Base-by-base conservation (phyloP, 768 basidiomycete species). In the Kwoniella europaea region DNA sequence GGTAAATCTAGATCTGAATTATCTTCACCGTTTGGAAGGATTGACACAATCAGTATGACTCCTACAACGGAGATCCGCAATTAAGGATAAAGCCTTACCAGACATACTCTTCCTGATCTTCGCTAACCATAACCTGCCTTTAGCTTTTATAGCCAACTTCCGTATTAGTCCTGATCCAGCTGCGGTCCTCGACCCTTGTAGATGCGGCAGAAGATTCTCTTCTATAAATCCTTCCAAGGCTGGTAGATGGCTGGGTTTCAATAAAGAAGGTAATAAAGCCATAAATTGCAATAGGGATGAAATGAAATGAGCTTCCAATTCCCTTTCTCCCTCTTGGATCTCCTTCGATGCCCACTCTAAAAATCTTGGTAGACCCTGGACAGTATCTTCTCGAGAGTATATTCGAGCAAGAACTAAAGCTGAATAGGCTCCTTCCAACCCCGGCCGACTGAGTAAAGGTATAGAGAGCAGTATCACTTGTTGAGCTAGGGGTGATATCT, bases 371-470 rank as follows among this genome's bases (percentile, higher is more conserved):
- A 80, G 61, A 4, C 70, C 74, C 4, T 65, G 61, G 10, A 71
- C 75, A 27, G 75, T 72, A 70, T 84, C 88, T 53, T 83, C 91
- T 90, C 95, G 89, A 76, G 89, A 89, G 79, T 92, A 97, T 41
- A 95, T 85, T 50, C 90, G 87, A 2, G 94, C 89, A 6, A 98
- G 86, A n/a, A 96, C 84, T 10, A 92, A 81, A 0, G 91, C 91
- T 41, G 93, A 92, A 42, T 88, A 91, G 54, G 94, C 92, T 7
- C 93, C 88, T 79, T 97, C 95, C 67, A 95, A 85, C 0, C 96
- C 94, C 13, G 82, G 74, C 54, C 70, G 54, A 41, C 42, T 52
- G 1, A 82, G 71, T 5, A 82, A 63, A 13, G 79, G 81, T 3
- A 77, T 67, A 6, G 73, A 29, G 2, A 82, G 62, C 10, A 73